phyloP scores from a whole-genome alignment of 176 grass and related monocot species.

The Sorghum bicolor region Sorghum_bicolor_NCBIv3 NC_012879.2:6429501-6430000 shows the following conservation, averaged over 20 bases:
- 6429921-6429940: slow-evolving; percentile 61
- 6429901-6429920: slow-evolving; percentile 86
- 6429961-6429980: slow-evolving; percentile 89
- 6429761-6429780: slow-evolving; percentile 87
- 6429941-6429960: slow-evolving; percentile 54
- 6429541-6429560: slow-evolving; percentile 98
- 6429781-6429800: slow-evolving; percentile 99
- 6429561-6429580: slow-evolving; percentile 90
- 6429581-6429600: slow-evolving; percentile 89
- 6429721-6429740: background rate
- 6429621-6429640: slow-evolving; percentile 89
- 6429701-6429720: slow-evolving; percentile 2
- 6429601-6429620: slow-evolving; percentile 94
- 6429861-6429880: slow-evolving; percentile 90
- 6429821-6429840: slow-evolving; percentile 90
- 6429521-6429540: slow-evolving; percentile 67
- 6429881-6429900: slow-evolving; percentile 72
- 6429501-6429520: slow-evolving; percentile 72
- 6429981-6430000: slow-evolving; percentile 96
- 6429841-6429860: slow-evolving; percentile 96
- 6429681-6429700: background rate
- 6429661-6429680: slow-evolving; percentile 56
- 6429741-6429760: slow-evolving; percentile 78
- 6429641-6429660: slow-evolving; percentile 99
- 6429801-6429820: slow-evolving; percentile 97